Conservation (phyloP, 768 basidiomycete species). For the Rhodocollybia butyracea region DNA sequence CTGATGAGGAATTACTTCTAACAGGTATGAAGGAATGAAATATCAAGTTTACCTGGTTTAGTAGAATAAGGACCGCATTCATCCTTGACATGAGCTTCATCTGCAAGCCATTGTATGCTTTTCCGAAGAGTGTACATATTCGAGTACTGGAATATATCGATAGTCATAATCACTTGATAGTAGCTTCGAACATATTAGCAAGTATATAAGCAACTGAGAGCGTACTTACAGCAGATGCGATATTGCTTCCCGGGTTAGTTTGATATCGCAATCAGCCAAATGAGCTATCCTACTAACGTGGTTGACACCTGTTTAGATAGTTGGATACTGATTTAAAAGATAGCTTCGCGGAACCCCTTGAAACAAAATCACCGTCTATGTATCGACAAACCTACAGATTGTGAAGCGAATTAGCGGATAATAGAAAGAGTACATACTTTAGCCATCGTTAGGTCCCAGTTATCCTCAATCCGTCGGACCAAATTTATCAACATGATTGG, state of each 20-base stretch:
- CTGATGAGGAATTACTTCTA: conserved; percentile 26
- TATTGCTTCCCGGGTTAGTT: conserved; percentile 80
- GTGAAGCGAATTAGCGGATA: background rate
- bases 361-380: conserved; percentile 62
- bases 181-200: conserved; percentile 50
- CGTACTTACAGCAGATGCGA: conserved; percentile 81
- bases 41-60: conserved; percentile 50
- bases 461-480: conserved; percentile 75
- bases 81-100: conserved; percentile 76
- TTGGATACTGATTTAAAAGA: too few species aligned
- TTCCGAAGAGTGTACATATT: conserved; percentile 95
- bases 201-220: background rate
- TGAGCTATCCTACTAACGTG: conserved; percentile 90
- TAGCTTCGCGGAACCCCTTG: too few species aligned
- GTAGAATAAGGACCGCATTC: conserved; percentile 95
- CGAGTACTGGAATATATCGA: conserved; percentile 96
- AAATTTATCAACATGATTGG: conserved; percentile 88
- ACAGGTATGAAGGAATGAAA: background rate
- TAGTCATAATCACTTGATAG: conserved; percentile 94
- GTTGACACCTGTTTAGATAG: conserved; percentile 41
- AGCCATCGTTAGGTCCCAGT: conserved; percentile 94
- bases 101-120: conserved; percentile 83
- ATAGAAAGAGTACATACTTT: conserved; percentile 47
- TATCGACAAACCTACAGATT: conserved; percentile 59
- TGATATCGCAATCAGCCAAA: conserved; percentile 84